Conservation (phyloP, 352 stramenopile genomes). For the Aphanomyces stellatus region DNA sequence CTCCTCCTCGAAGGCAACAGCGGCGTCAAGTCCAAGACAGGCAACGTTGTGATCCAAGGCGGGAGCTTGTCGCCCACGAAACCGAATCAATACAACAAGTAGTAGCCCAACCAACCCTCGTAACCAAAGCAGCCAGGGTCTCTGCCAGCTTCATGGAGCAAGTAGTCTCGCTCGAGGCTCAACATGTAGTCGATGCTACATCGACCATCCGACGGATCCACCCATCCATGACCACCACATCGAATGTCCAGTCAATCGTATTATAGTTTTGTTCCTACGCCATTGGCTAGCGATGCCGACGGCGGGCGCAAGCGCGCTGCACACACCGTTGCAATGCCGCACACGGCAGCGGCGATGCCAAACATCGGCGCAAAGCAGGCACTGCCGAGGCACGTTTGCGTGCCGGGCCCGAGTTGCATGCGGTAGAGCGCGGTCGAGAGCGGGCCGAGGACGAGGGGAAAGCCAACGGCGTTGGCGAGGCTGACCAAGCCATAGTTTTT, state of each 20-base stretch:
- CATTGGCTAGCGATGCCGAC: no score
- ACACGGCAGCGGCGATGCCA: not conserved
- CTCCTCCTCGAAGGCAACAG: conserved; percentile 41
- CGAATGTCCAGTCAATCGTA: no score
- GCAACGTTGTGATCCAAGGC: conserved; percentile 29
- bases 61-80: no score
- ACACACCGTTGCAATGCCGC: not conserved
- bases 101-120: no score
- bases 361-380: conserved; percentile 61
- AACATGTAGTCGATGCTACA: no score
- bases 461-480: conserved; percentile 58
- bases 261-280: no score
- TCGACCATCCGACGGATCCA: no score
- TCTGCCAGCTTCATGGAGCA: no score
- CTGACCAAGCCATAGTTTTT: conserved; percentile 76
- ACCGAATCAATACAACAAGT: no score
- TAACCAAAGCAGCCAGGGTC: no score
- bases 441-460: conserved; percentile 66
- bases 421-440: conserved; percentile 54
- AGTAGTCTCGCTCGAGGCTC: no score
- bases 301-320: not conserved
- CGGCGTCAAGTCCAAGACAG: conserved; percentile 29
- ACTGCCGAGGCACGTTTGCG: conserved; percentile 43
- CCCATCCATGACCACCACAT: no score
- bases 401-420: conserved; percentile 19